Evolutionary conservation across 2,329 filamentous ascomycete genomes (phyloP), one percentile per base, ranked within the genome.

Genomic region (Trichoderma pleuroti): DNA sequence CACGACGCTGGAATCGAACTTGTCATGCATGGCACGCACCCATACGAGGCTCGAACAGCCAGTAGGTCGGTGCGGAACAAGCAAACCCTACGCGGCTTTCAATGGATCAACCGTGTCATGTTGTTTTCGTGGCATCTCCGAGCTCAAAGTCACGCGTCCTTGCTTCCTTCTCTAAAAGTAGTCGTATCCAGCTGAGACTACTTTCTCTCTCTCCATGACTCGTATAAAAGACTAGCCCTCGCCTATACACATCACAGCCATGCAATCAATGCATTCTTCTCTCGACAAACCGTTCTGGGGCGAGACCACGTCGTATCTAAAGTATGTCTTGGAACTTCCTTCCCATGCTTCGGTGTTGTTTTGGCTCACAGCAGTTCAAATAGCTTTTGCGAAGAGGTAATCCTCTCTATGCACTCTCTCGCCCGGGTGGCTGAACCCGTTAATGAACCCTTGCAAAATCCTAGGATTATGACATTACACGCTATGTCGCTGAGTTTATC

Each of bases 401-500:
- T 24, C 56, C 3, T 24, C 56, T 21, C 30, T 6, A 34, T 59
- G n/a, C 30, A 30, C 18, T 34, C 5, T 34, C 56, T 57, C 6
- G n/a, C 18, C n/a, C 10, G 34, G 18, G 30, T 12, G n/a, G 56
- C n/a, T 34, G 8, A 34, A 34, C 6, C 1, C 3, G 56, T 21
- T 59, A 24, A 59, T 7, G 18, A 59, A 4, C 30, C 30, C 14
- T 59, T 24, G 30, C 2, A 2, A 24, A 14, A 59, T 9, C 26
- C 24, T 46, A 79, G 78, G 78, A 80, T 32, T 84, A 84, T 76
- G 77, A 80, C 10, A 74, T 84, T 14, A 84, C 82, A 10, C 75
- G 80, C 24, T 84, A 82, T 36, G 75, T 84, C 24, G 82, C 81
- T 6, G 82, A 84, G 62, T 83, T 84, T 46, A 80, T 84, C 73